Evolutionary conservation across 805 yeast species (phyloP).

Genomic region (Ogataea pilisensis): DNA sequence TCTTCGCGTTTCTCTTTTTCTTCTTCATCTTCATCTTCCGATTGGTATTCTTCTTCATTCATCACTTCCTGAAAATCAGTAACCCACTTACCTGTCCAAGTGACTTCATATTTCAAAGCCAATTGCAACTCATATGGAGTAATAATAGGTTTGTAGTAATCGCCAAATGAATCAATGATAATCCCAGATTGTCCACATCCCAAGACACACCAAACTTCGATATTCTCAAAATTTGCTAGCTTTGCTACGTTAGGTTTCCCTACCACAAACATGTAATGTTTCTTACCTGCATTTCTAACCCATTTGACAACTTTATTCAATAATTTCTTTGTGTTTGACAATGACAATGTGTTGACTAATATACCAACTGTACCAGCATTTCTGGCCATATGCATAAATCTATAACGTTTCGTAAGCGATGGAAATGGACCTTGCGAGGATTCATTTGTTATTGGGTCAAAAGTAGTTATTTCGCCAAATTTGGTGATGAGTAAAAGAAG

Average conservation of each 20-base stretch:
- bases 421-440: slow-evolving; percentile 62
- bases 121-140: slow-evolving; percentile 89
- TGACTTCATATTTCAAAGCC: slow-evolving; percentile 69
- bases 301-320: slow-evolving; percentile 56
- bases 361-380: slow-evolving; percentile 91
- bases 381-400: slow-evolving; percentile 82
- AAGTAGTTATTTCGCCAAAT: slow-evolving; percentile 50
- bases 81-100: slow-evolving; percentile 95
- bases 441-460: slow-evolving; percentile 37
- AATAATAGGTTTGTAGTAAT: slow-evolving; percentile 84
- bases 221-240: slow-evolving; percentile 89
- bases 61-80: slow-evolving; percentile 64
- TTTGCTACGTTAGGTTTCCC: slow-evolving; percentile 98
- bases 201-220: slow-evolving; percentile 90
- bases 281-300: slow-evolving; percentile 75
- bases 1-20: slow-evolving; percentile 15
- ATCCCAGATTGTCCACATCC: slow-evolving; percentile 97
- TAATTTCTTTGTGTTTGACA: slow-evolving; percentile 66
- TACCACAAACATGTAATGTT: slow-evolving; percentile 90
- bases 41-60: slow-evolving; percentile 33
- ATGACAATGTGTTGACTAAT: slow-evolving; percentile 82
- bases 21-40: slow-evolving; percentile 29
- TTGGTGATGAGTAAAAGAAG: slow-evolving; percentile 70
- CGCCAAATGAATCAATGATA: slow-evolving; percentile 71
- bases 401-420: slow-evolving; percentile 76